Base-by-base conservation (phyloP, 2,329 filamentous ascomycete genomes). In the Pseudopithomyces maydicus region DNA sequence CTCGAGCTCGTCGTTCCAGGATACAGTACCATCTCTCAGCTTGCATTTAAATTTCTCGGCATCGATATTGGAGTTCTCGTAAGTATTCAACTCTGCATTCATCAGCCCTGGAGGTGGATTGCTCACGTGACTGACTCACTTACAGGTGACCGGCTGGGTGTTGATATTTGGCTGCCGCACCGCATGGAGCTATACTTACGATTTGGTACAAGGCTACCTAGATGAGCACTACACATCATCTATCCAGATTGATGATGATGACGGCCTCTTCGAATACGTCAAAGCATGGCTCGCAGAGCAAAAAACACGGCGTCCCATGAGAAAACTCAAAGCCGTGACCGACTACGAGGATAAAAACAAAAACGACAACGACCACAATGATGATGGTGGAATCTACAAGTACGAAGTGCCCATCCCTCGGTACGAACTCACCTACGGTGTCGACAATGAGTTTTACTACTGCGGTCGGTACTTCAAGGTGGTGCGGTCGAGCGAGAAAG, bases 1-100 rank as follows among this genome's bases (percentile, higher is more conserved):
- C 72, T 84, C 17, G 80, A 83, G 45, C 71, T 78, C 2, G 66
- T 83, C n/a, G 75, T 83, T 36, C 81, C 81, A 10, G 81, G 81
- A 15, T 83, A 82, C 68, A 74, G 79, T 36, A 59, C 81, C 38
- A 73, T 82, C 33, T 80, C 79, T 1, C 73, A 76, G 32, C 76
- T 79, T 55, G 68, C 80, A 23, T 68, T 73, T 7, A 70, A 77
- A 4, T 58, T 73, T 3, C 71, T 81, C 23, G 79, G 80, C 7
- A 73, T 84, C 49, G 81, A 84, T 59, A 75, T 82, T 54, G 80
- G 80, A 36, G 62, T 80, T 52, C 80, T 82, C 26, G 77, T 78
- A 2, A 59, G 77, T 12, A 29, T 29, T 8, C n/a, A n/a, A 29
- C 26, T 29, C 26, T 29, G 26, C 26, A 29, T 29, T 29, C n/a